phyloP scores from a whole-genome alignment of 208 protist species.

The Leishmania major region DNA sequence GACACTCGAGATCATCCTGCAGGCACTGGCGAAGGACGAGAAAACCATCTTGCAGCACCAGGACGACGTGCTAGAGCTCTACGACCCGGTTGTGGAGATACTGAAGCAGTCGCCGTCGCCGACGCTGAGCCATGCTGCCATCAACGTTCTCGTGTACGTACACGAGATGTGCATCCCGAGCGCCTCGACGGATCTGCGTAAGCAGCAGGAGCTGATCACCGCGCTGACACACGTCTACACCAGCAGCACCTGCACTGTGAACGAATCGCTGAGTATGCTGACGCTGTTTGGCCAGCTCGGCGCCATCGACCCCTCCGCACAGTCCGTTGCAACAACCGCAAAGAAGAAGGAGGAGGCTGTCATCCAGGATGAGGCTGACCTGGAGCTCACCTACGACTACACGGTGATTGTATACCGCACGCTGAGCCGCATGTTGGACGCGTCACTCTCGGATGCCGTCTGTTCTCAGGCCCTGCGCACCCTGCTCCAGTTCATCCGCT shows the following conservation, averaged over 20 bases:
- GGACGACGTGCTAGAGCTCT: constrained; percentile 84
- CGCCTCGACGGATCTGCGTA: constrained; percentile 36
- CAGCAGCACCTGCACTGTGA: constrained; percentile 54
- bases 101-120: constrained; percentile 71
- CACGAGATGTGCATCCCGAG: constrained; percentile 66
- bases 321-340: constrained; percentile 40
- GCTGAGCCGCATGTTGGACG: constrained; percentile 86
- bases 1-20: constrained; percentile 75
- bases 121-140: constrained; percentile 73
- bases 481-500: constrained; percentile 85
- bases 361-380: constrained; percentile 82
- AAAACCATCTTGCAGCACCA: constrained; percentile 75
- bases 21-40: constrained; percentile 60
- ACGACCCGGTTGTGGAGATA: constrained; percentile 61
- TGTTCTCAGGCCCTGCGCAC: constrained; percentile 84
- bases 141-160: constrained; percentile 81
- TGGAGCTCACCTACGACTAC: constrained; percentile 92
- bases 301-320: constrained; percentile 77
- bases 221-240: constrained; percentile 80
- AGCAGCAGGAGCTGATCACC: constrained; percentile 75
- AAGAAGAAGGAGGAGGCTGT: constrained; percentile 76
- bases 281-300: constrained; percentile 90
- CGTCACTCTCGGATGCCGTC: constrained; percentile 81
- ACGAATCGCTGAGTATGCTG: constrained; percentile 74
- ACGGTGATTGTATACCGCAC: constrained; percentile 92